phyloP scores from a whole-genome alignment of 2,329 filamentous ascomycete species.

The Sarocladium oryzae region DNA sequence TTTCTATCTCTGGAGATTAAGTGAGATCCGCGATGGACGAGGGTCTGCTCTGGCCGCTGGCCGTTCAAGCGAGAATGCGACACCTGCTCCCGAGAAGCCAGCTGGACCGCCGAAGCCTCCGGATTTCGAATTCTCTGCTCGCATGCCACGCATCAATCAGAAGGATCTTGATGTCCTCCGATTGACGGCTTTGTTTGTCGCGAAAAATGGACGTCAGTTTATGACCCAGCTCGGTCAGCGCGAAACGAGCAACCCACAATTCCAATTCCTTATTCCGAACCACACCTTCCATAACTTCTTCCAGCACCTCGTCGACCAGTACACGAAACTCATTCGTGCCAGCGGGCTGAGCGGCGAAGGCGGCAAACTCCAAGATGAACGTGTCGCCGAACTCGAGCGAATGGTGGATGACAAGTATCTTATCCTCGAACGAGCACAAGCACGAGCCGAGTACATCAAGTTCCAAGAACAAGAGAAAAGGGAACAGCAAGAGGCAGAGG shows the following conservation, averaged over 20 bases:
- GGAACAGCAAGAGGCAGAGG: constrained; percentile 81
- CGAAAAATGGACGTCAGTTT: constrained; percentile 86
- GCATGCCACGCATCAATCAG: constrained; percentile 95
- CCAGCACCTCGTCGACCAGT: constrained; percentile 86
- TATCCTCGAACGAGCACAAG: constrained; percentile 71
- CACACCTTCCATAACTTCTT: constrained; percentile 97
- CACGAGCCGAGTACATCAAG: constrained; percentile 81
- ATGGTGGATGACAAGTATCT: constrained; percentile 76
- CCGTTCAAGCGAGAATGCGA: constrained; percentile 55
- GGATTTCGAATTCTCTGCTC: constrained; percentile 87
- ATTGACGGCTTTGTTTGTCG: constrained; percentile 84
- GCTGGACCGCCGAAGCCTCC: constrained; percentile 79
- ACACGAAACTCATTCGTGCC: constrained; percentile 68
- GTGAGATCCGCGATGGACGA: constrained; percentile 77
- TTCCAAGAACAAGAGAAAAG: constrained; percentile 78
- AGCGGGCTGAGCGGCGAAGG: constrained; percentile 60
- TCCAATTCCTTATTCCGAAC: constrained; percentile 90
- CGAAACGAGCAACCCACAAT: constrained; percentile 86
- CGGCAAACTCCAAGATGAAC: constrained; percentile 64
- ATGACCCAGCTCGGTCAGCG: constrained; percentile 85
- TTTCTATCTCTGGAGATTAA: constrained; percentile 87
- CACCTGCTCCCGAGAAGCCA: constrained; percentile 49
- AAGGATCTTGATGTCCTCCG: constrained; percentile 74
- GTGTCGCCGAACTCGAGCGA: constrained; percentile 63
- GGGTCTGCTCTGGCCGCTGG: constrained; percentile 75